Conservation (phyloP, 352 stramenopile genomes). For the Elongisporangium prolatum region DNA sequence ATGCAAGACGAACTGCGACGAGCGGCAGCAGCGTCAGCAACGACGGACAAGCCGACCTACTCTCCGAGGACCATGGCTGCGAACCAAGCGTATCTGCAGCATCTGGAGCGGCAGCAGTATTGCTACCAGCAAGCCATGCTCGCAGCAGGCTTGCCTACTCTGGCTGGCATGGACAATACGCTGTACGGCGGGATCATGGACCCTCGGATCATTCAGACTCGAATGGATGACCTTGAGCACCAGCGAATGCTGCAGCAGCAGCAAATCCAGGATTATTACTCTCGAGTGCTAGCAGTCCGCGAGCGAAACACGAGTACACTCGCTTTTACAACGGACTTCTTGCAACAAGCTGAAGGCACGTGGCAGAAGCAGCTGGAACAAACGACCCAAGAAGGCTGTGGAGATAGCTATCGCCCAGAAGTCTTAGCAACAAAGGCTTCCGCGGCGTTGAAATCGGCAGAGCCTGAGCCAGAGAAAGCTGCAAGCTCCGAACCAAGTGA, state of each 20-base stretch:
- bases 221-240: slow-evolving; percentile 44
- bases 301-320: slow-evolving; percentile 54
- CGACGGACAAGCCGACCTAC: slow-evolving; percentile 6
- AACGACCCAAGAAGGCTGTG: not conserved
- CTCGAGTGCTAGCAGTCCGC: slow-evolving; percentile 34
- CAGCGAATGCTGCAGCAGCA: slow-evolving; percentile 40
- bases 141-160: slow-evolving; percentile 24
- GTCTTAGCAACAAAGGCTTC: not conserved
- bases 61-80: slow-evolving; percentile 1
- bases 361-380: slow-evolving; percentile 38
- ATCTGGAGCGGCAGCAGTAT: slow-evolving; percentile 55
- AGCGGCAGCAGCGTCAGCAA: slow-evolving; percentile 11
- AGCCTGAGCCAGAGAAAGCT: not conserved
- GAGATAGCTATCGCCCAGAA: not conserved
- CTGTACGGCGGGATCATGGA: slow-evolving; percentile 51
- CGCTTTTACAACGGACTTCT: slow-evolving; percentile 38
- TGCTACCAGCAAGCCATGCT: slow-evolving; percentile 66
- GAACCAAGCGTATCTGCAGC: slow-evolving; percentile 29
- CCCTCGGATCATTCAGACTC: slow-evolving; percentile 53
- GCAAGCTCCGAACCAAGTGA: not conserved
- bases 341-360: slow-evolving; percentile 24
- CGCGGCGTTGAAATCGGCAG: too few species aligned
- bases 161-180: slow-evolving; percentile 13
- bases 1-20: slow-evolving; percentile 11
- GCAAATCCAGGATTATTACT: slow-evolving; percentile 51